Evolutionary conservation across 2,329 filamentous ascomycete genomes (phyloP), one percentile per base, ranked within the genome.

Genomic region (Calonectria honghensis): DNA sequence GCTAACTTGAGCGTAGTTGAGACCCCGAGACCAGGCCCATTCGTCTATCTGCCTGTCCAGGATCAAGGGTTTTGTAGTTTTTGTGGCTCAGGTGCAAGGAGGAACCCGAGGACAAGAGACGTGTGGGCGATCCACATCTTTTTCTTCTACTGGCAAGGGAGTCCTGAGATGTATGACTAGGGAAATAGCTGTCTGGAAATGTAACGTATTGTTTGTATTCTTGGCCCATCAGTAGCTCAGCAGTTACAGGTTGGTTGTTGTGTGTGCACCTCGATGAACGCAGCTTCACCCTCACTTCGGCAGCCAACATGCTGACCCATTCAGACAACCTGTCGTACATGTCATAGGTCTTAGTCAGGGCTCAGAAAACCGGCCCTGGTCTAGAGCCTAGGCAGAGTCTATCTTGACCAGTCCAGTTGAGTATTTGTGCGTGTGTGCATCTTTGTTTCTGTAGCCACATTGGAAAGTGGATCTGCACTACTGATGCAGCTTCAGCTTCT

Each of bases 1-100:
- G 57, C 35, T 18, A 16, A 6, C 39, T 39, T 63, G 57, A 24
- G 35, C 57, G 14, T 63, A 35, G 57, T 63, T 63, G 57, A 63
- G 35, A 41, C 57, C 57, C 35, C 57, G 57, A 63, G 57, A 24
- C 57, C 57, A 27, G 37, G 57, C 35, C 35, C 37, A 10, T 63
- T 63, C 57, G 57, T 63, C 57, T 63, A 63, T 63, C 57, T 63
- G 37, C 37, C 7, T 63, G 35, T 63, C 57, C 24, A 16, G 57
- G 57, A 63, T 63, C 57, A 63, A 63, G 57, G 57, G 57, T 63
- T 63, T 63, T 39, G 57, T 39, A 16, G 57, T 63, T 63, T 61
- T 63, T 63, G 57, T 63, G 57, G 57, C 35, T 35, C 35, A 41
- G 18, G 57, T 6, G 37, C 32, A n/a, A 63, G 57, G 57, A 63